Evolutionary conservation across 2,329 filamentous ascomycete species (phyloP), one percentile per base, ranked within the genome.

Genomic region (Zymoseptoria crescenta): DNA sequence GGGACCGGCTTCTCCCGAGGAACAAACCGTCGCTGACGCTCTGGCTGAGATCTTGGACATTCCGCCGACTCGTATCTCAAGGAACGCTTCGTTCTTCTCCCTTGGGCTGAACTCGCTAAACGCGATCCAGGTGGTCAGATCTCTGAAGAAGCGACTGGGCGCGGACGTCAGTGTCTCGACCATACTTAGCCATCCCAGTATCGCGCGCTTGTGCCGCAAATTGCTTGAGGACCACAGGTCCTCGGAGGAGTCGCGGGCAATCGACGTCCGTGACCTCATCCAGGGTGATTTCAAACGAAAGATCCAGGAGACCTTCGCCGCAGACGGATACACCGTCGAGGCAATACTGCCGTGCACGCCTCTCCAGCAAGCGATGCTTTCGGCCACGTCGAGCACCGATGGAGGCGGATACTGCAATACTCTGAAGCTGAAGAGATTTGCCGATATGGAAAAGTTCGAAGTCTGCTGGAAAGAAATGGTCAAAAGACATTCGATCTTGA

Each of bases 351-450:
- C 91, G 0, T 96, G 92, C 69, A 95, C 91, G 1, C 88, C 91
- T 0, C 76, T 96, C 0, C 92, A 96, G 71, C 88, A 95, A 75
- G 88, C 87, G 0, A 96, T 96, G 91, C 77, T 96, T 0, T 86
- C 85, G 2, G 82, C 83, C 8, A 74, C 74, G 27, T 65, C 72
- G 3, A 74, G 74, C 67, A 77, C 62, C 2, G 73, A 73, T 1
- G 71, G 75, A 9, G 74, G 74, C 1, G 79, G 84, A 1, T 96
- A 96, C 70, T 84, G 82, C 67, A 96, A 96, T 70, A 83, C 82
- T 53, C 83, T 89, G 58, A 73, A 87, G 0, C 82, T 96, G 62
- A 77, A 80, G 5, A 69, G 95, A 6, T 74, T 73, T 4, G 76
- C 79, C 0, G 73, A 84, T 35, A 59, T 82, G 0, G 65, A 74